Evolutionary conservation across 1,139 yeast genomes (phyloP).

Genomic region (Pneumocystis murina): DNA sequence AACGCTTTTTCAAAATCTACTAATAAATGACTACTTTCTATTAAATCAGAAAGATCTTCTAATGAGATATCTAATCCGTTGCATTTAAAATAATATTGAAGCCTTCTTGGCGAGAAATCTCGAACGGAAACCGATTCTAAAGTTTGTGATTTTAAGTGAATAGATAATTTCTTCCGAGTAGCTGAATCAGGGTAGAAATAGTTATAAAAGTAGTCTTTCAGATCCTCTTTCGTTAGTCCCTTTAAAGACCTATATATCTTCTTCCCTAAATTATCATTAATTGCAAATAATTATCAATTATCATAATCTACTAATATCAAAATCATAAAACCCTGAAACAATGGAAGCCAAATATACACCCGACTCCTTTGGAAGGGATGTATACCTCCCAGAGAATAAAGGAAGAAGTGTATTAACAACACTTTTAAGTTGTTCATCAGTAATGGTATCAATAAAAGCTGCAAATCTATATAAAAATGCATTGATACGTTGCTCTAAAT

Average conservation of each 20-base stretch:
- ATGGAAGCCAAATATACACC: constrained; percentile 51
- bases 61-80: neutral
- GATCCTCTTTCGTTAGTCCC: constrained; percentile 39
- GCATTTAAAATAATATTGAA: neutral
- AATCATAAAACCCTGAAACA: constrained; percentile 64
- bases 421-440: constrained; percentile 48
- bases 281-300: neutral
- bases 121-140: neutral
- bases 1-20: neutral
- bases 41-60: neutral
- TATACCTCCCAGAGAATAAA: constrained; percentile 53
- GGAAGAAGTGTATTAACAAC: constrained; percentile 55
- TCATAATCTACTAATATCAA: constrained; percentile 18
- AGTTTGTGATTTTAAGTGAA: constrained; percentile 53
- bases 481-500: constrained; percentile 63
- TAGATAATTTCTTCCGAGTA: constrained; percentile 32
- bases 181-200: constrained; percentile 34
- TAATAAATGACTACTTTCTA: neutral
- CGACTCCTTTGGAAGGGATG: constrained; percentile 50
- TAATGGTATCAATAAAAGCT: constrained; percentile 29
- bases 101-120: neutral
- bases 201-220: constrained; percentile 39
- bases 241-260: constrained; percentile 44
- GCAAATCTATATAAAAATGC: constrained; percentile 38
- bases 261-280: constrained; percentile 27